Conservation (phyloP, 2,329 filamentous ascomycete genomes). For the Aureobasidium sp. region DNA sequence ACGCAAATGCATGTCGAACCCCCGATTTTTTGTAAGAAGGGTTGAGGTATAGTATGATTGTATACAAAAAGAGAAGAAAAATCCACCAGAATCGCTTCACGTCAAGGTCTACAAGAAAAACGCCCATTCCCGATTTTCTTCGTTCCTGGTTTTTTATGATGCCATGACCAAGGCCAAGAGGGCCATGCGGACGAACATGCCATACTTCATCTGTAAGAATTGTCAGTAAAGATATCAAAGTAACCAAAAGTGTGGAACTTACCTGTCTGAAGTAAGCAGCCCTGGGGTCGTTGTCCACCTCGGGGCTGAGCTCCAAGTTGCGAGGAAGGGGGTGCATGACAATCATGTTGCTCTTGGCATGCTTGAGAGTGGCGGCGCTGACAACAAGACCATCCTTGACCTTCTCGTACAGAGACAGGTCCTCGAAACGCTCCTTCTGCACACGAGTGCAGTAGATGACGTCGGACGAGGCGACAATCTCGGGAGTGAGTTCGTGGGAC, state of each 20-base stretch:
- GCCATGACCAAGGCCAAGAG: constrained; percentile 87
- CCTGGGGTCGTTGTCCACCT: constrained; percentile 94
- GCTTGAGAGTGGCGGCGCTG: constrained; percentile 79
- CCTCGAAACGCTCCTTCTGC: constrained; percentile 92
- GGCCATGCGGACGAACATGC: constrained; percentile 96
- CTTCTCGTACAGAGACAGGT: constrained; percentile 67
- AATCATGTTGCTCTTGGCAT: constrained; percentile 87
- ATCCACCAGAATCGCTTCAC: neutral
- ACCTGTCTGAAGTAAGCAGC: constrained; percentile 99
- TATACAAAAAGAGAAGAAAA: neutral
- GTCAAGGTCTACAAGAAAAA: neutral
- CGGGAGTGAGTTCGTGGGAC: constrained; percentile 69
- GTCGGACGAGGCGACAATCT: constrained; percentile 78
- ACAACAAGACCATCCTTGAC: constrained; percentile 86
- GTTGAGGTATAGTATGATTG: constrained; percentile 2
- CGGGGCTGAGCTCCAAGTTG: constrained; percentile 86
- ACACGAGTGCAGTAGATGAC: constrained; percentile 96
- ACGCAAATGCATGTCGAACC: constrained; percentile 1
- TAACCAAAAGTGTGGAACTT: constrained; percentile 35
- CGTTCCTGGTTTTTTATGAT: constrained; percentile 26
- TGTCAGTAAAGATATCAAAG: constrained; percentile 32
- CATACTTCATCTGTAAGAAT: constrained; percentile 75
- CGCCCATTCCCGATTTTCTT: neutral
- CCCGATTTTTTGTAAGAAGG: neutral
- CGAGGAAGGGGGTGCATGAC: constrained; percentile 92